These are phyloP conservation scores for Penicillium aurantiogriseum DNA, from an alignment of 2,329 filamentous ascomycete genomes.

Conservation along the genomic window DNA sequence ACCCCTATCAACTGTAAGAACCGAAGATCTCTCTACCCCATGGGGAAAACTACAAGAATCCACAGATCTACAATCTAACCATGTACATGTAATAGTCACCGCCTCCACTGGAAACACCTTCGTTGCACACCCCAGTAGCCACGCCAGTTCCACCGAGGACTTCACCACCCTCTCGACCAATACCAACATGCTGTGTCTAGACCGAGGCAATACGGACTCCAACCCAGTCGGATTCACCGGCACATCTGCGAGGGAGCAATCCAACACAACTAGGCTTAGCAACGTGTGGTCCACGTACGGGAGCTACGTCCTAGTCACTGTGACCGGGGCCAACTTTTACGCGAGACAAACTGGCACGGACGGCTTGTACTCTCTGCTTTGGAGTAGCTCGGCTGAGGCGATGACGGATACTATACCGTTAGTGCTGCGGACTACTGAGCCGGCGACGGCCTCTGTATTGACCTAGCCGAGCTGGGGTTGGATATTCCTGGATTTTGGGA, in stretches of 20 bases:
- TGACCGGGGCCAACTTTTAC: conserved; percentile 17
- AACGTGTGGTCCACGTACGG: conserved; percentile 17
- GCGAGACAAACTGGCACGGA: conserved; percentile 5
- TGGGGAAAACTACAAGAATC: not conserved
- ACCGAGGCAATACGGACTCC: not conserved
- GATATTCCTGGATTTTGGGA: not conserved
- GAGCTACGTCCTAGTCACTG: conserved; percentile 12
- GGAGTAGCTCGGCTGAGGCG: conserved; percentile 11
- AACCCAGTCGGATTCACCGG: conserved; percentile 11
- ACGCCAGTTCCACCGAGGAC: not conserved
- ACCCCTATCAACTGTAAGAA: conserved; percentile 13
- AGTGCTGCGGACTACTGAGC: conserved; percentile 13
- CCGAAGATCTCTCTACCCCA: not conserved
- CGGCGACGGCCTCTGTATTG: conserved; percentile 13
- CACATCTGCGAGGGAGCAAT: not conserved
- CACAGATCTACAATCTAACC: not conserved
- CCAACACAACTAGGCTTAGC: conserved; percentile 4
- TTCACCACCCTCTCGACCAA: conserved; percentile 3
- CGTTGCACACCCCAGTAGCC: conserved; percentile 6
- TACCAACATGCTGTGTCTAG: conserved; percentile 9
- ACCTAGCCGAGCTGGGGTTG: not conserved
- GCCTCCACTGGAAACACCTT: conserved; percentile 9
- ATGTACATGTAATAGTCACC: conserved; percentile 1
- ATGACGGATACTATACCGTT: conserved; percentile 9
- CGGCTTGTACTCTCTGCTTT: conserved; percentile 14